A percentile compares a stretch with the other conserved stretches of the same genome.
Evolutionary conservation across 2,329 filamentous ascomycete genomes (phyloP).

Genomic region (Escovopsis sp.): DNA sequence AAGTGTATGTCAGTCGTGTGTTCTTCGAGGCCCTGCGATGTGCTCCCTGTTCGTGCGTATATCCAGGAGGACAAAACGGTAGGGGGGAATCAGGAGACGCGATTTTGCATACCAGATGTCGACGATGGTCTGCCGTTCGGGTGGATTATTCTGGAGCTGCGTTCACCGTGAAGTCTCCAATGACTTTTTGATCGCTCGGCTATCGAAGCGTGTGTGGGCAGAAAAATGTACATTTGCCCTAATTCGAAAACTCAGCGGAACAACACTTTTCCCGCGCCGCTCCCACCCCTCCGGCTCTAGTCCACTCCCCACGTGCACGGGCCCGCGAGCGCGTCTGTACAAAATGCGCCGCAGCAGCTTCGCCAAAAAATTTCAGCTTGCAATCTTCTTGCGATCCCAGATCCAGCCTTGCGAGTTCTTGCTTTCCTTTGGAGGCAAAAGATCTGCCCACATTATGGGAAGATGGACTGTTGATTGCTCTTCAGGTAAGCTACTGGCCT

Average conservation of each 20-base stretch:
- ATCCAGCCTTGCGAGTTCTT: not conserved
- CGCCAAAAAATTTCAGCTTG: conserved; percentile 5
- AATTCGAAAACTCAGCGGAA: conserved; percentile 20
- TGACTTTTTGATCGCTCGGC: conserved; percentile 27
- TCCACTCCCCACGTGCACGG: conserved; percentile 3
- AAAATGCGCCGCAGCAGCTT: not conserved
- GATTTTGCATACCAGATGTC: conserved; percentile 24
- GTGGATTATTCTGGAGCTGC: conserved; percentile 22
- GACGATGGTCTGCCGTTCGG: conserved; percentile 23
- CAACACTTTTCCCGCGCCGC: conserved; percentile 14
- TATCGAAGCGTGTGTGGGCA: conserved; percentile 24
- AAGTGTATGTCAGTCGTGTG: conserved; percentile 18
- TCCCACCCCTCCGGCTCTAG: not conserved
- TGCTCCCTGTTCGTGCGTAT: conserved; percentile 3
- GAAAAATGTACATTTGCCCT: conserved; percentile 27
- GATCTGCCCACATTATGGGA: too few species aligned
- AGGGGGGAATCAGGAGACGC: conserved; percentile 10
- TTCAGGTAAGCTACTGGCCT: conserved; percentile 14
- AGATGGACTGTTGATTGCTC: not conserved
- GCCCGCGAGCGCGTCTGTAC: conserved; percentile 3
- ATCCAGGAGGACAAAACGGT: not conserved
- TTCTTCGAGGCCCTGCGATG: conserved; percentile 2
- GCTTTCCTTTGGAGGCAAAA: not conserved
- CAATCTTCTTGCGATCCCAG: not conserved
- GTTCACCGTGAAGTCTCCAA: conserved; percentile 23